A percentile compares a stretch with the other conserved stretches of the same genome.
Conservation (phyloP, 2,329 filamentous ascomycete species). For the Diaporthe vaccinii region DNA sequence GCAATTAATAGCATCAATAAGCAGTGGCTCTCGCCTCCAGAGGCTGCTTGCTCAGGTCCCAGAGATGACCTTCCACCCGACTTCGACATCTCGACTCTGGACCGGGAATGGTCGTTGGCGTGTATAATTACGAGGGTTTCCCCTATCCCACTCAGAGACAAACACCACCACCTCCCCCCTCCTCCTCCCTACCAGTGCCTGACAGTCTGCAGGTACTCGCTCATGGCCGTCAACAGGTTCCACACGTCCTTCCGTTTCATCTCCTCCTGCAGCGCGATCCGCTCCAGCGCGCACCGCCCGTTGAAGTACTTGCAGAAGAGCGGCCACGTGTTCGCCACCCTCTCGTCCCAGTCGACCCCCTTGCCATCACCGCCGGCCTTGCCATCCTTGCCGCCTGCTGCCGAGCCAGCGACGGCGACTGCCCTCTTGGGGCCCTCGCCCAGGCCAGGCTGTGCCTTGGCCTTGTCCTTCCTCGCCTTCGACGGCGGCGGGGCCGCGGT, state of each 20-base stretch:
- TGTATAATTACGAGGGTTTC: not conserved
- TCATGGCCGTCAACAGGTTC: constrained; percentile 73
- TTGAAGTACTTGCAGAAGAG: constrained; percentile 89
- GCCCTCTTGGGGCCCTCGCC: constrained; percentile 41
- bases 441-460: constrained; percentile 41
- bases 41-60: not conserved
- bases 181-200: constrained; percentile 72
- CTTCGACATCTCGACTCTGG: not conserved
- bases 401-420: constrained; percentile 17
- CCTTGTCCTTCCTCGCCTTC: constrained; percentile 21
- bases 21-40: not conserved
- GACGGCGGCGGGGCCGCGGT: constrained; percentile 33
- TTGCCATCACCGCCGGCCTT: constrained; percentile 22
- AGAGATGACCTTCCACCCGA: not conserved
- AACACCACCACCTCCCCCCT: not conserved
- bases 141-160: not conserved
- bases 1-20: not conserved
- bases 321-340: constrained; percentile 77
- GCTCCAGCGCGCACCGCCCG: constrained; percentile 85
- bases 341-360: constrained; percentile 57
- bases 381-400: constrained; percentile 3
- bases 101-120: not conserved
- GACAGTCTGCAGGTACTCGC: constrained; percentile 76
- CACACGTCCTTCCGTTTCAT: constrained; percentile 88
- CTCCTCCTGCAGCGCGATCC: constrained; percentile 86